These are phyloP conservation scores for Aspergillus ochraceoroseus DNA, from an alignment of 2,329 filamentous ascomycete species.

Conservation along the genomic window DNA sequence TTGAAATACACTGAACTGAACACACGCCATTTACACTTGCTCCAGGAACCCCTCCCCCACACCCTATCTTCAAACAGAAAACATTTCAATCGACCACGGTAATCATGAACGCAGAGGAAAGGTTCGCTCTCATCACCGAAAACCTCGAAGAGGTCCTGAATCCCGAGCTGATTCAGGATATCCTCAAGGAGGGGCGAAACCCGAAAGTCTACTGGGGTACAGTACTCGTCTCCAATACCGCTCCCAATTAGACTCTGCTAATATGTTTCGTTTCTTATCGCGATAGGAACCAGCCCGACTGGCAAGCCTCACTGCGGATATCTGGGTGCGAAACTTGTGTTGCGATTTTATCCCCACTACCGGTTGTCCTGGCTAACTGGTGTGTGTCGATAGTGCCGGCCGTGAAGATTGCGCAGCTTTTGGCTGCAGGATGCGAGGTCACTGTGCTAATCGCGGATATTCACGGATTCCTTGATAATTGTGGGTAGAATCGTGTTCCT, in stretches of 20 bases:
- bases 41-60: too few species aligned
- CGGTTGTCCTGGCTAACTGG: too few species aligned
- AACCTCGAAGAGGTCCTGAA: conserved; percentile 81
- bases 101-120: conserved; percentile 4
- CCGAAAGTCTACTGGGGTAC: conserved; percentile 35
- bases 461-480: conserved; percentile 50
- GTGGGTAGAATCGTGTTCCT: too few species aligned
- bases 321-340: too few species aligned
- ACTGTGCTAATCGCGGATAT: conserved; percentile 67
- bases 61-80: too few species aligned
- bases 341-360: too few species aligned
- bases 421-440: conserved; percentile 77
- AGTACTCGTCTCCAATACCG: too few species aligned
- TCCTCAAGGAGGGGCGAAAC: conserved; percentile 29
- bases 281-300: conserved; percentile 3
- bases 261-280: too few species aligned
- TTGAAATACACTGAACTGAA: too few species aligned
- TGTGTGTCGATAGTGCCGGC: too few species aligned
- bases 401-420: conserved; percentile 83
- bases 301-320: conserved; percentile 11
- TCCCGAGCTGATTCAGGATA: conserved; percentile 47
- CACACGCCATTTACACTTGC: too few species aligned
- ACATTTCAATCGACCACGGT: neutral
- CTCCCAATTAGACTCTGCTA: too few species aligned
- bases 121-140: conserved; percentile 61